A percentile compares a stretch with the other conserved stretches of the same genome.
Conservation (phyloP, 2,329 filamentous ascomycete genomes). For the Cytospora paraplurivora region DNA sequence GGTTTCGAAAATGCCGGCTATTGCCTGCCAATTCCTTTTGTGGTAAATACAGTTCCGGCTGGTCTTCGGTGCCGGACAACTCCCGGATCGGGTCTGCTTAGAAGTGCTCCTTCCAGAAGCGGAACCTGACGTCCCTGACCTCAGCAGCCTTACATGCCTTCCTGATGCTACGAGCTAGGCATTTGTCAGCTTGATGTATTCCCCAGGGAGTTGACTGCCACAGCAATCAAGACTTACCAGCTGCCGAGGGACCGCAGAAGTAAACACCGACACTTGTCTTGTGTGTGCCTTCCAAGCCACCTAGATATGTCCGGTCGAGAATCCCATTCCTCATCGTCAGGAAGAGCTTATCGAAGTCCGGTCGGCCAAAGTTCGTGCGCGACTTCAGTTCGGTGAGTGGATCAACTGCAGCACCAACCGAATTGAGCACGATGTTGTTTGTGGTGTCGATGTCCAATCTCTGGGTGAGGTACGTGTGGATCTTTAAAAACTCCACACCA, state of each 20-base stretch:
- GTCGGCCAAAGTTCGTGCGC: slow-evolving; percentile 91
- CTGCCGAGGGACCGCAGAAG: slow-evolving; percentile 87
- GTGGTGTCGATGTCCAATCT: slow-evolving; percentile 88
- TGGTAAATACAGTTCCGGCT: not conserved
- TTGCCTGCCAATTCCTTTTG: too few relatives aligned
- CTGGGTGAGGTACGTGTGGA: slow-evolving; percentile 97
- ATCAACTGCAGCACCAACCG: slow-evolving; percentile 83
- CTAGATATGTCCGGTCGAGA: slow-evolving; percentile 79
- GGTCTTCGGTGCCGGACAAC: not conserved
- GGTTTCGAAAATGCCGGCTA: too few relatives aligned
- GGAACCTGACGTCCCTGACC: slow-evolving; percentile 81
- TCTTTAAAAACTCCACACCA: slow-evolving; percentile 85
- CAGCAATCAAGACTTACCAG: slow-evolving; percentile 48
- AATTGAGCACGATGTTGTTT: slow-evolving; percentile 96
- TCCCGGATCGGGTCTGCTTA: slow-evolving; percentile 39
- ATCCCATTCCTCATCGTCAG: slow-evolving; percentile 86
- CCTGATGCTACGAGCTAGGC: slow-evolving; percentile 77
- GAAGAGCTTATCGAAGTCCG: slow-evolving; percentile 83
- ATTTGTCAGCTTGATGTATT: slow-evolving; percentile 39
- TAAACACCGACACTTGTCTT: slow-evolving; percentile 93
- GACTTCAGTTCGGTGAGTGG: slow-evolving; percentile 89
- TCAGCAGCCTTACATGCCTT: slow-evolving; percentile 74
- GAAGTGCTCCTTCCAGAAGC: slow-evolving; percentile 98
- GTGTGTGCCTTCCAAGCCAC: slow-evolving; percentile 73
- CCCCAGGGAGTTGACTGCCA: too few relatives aligned